Percentiles rank a stretch among this genome's conserved stretches.
phyloP scores from a whole-genome alignment of 495 filamentous ascomycete genomes.

The Tetracladium setigerum region DNA sequence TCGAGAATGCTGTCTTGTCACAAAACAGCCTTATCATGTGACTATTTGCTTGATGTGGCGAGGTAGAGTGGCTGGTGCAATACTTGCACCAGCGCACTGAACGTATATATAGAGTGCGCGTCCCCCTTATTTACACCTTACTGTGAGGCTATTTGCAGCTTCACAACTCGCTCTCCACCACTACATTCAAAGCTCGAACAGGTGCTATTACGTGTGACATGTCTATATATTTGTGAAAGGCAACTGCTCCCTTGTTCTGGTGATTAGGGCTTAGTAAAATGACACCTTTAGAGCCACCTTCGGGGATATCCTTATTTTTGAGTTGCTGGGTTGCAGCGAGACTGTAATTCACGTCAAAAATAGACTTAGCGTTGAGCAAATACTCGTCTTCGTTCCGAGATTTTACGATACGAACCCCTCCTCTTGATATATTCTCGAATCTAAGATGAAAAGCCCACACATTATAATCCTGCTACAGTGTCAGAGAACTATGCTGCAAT shows the following conservation, averaged over 20 bases:
- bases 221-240: constrained; percentile 98
- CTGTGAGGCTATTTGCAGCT: too few relatives aligned
- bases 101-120: too few relatives aligned
- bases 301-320: constrained; percentile 98
- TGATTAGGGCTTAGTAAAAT: constrained; percentile 86
- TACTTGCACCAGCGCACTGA: too few relatives aligned
- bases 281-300: constrained; percentile 93
- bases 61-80: constrained; percentile 87
- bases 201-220: too few relatives aligned
- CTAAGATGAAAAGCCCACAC: constrained; percentile 93
- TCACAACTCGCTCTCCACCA: too few relatives aligned
- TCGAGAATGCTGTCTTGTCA: too few relatives aligned
- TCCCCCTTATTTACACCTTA: too few relatives aligned
- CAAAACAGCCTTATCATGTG: constrained; percentile 94
- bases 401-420: constrained; percentile 94
- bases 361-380: constrained; percentile 82
- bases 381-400: constrained; percentile 88
- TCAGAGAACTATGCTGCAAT: too few relatives aligned
- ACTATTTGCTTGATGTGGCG: constrained; percentile 88
- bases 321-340: constrained; percentile 94
- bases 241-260: constrained; percentile 82
- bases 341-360: constrained; percentile 96
- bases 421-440: constrained; percentile 91
- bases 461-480: too few relatives aligned
- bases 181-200: too few relatives aligned